A percentile compares a stretch with the other conserved stretches of the same genome.
phyloP scores from a whole-genome alignment of 2,329 filamentous ascomycete genomes.

The Pseudocercospora eumusae region DNA sequence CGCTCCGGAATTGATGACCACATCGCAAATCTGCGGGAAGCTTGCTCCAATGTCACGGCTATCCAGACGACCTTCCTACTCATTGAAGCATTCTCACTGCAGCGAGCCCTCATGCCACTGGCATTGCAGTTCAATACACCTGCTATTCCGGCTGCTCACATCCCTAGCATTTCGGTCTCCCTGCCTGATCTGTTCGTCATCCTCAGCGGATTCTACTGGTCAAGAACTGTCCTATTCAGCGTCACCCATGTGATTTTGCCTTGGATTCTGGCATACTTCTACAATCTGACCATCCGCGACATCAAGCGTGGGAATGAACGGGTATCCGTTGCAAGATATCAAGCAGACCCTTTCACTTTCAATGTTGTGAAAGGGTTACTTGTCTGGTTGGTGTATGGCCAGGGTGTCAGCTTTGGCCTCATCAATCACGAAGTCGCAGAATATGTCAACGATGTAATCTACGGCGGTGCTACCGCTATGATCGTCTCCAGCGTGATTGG shows the following conservation, averaged over 20 bases:
- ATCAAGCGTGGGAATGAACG: slow-evolving; percentile 45
- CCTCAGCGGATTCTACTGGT: slow-evolving; percentile 77
- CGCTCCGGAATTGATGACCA: slow-evolving; percentile 67
- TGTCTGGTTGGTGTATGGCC: slow-evolving; percentile 76
- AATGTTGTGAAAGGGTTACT: slow-evolving; percentile 84
- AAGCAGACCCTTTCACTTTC: slow-evolving; percentile 83
- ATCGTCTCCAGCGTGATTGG: slow-evolving; percentile 69
- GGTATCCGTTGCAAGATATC: slow-evolving; percentile 53
- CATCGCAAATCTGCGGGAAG: slow-evolving; percentile 66
- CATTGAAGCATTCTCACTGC: slow-evolving; percentile 71
- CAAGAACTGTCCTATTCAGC: slow-evolving; percentile 69
- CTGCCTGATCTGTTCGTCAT: slow-evolving; percentile 81
- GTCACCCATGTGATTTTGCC: slow-evolving; percentile 70
- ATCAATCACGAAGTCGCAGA: slow-evolving; percentile 61
- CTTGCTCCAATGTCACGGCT: slow-evolving; percentile 69
- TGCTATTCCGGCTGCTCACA: slow-evolving; percentile 43
- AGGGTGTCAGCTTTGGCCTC: slow-evolving; percentile 64
- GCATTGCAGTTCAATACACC: slow-evolving; percentile 73
- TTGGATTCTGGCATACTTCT: slow-evolving; percentile 75
- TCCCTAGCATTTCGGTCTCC: slow-evolving; percentile 58
- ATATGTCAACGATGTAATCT: slow-evolving; percentile 66
- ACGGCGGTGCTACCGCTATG: slow-evolving; percentile 70
- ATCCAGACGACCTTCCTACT: slow-evolving; percentile 68
- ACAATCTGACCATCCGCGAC: slow-evolving; percentile 73
- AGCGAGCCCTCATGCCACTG: slow-evolving; percentile 69